Base-by-base conservation (phyloP, 306 rosid genomes). In the Boehmeria nivea region DNA sequence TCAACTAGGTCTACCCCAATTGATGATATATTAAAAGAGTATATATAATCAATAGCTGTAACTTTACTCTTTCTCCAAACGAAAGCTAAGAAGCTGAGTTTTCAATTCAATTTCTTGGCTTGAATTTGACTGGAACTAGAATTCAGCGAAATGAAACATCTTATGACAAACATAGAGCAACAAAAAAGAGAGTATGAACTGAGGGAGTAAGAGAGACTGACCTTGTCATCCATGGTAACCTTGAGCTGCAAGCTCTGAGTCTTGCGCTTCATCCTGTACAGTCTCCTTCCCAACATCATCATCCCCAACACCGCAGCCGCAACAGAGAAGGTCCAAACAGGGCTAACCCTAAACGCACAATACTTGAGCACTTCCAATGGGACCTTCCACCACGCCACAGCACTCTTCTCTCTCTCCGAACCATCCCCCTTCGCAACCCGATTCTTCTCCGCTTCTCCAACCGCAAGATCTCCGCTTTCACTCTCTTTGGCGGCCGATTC, bases 171-270 rank as follows among this genome's bases (percentile, higher is more conserved):
- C 11, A 2, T 37, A 26, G 40, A 27, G 5, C 12, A 65, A 6
- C 15, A 21, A 22, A 56, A 12, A 3, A 22, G 51, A 0, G 31
- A 47, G n/a, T n/a, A n/a, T n/a, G n/a, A n/a, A n/a, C 56, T 65
- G n/a, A 33, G 11, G 38, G 17, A 40, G 45, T n/a, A 40, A 40
- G n/a, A 40, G 45, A 10, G 45, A 71, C 77, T 31, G 44, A 91
- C 99, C 95, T 91, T 91, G 69, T 84, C 99, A 66, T 87, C 96
- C 43, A 87, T 60, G 22, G 91, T 81, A 52, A 91, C 87, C 74
- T 87, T 87, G 68, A 87, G 83, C 69, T 81, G 90, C 75, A 91
- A 65, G 63, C 78, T 62, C 23, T 71, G 99, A 47, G 65, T 84
- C 87, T 75, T 91, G 63, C 80, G 68, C 83, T 79, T 87, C 83